Evolutionary conservation across 495 filamentous ascomycete genomes (phyloP).

Genomic region (Aspergillus sclerotioniger): DNA sequence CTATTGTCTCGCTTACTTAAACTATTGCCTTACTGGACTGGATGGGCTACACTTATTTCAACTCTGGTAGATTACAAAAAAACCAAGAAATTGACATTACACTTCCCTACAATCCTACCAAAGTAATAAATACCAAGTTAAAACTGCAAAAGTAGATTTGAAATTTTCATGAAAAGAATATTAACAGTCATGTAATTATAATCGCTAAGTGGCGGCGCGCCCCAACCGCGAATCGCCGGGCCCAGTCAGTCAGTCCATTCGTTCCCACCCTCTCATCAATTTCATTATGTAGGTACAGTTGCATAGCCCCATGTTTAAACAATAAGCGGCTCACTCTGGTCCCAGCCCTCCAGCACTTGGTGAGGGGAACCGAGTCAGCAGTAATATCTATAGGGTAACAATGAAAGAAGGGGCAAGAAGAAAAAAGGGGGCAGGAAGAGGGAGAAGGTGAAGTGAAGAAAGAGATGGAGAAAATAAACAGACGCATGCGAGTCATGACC

Average conservation of each 20-base stretch:
- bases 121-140: not conserved
- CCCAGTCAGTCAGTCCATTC: slow-evolving; percentile 11
- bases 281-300: slow-evolving; percentile 20
- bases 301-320: slow-evolving; percentile 17
- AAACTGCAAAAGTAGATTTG: not conserved
- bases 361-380: slow-evolving; percentile 19
- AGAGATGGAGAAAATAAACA: slow-evolving; percentile 2
- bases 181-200: slow-evolving; percentile 22
- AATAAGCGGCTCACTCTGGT: slow-evolving; percentile 17
- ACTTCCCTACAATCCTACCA: too few species aligned
- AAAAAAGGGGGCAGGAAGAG: slow-evolving; percentile 2
- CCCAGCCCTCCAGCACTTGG: slow-evolving; percentile 29
- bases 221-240: slow-evolving; percentile 1
- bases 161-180: slow-evolving; percentile 10
- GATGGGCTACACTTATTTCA: too few species aligned
- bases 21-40: too few species aligned
- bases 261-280: slow-evolving; percentile 22
- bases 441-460: slow-evolving; percentile 9
- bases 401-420: slow-evolving; percentile 14
- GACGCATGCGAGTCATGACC: not conserved
- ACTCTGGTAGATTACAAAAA: too few species aligned
- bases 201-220: slow-evolving; percentile 11
- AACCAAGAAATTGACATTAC: too few species aligned
- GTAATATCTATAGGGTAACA: slow-evolving; percentile 20
- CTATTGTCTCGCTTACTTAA: too few species aligned